phyloP scores from a whole-genome alignment of 306 rosid genomes.

The Lathyrus aphaca region DNA sequence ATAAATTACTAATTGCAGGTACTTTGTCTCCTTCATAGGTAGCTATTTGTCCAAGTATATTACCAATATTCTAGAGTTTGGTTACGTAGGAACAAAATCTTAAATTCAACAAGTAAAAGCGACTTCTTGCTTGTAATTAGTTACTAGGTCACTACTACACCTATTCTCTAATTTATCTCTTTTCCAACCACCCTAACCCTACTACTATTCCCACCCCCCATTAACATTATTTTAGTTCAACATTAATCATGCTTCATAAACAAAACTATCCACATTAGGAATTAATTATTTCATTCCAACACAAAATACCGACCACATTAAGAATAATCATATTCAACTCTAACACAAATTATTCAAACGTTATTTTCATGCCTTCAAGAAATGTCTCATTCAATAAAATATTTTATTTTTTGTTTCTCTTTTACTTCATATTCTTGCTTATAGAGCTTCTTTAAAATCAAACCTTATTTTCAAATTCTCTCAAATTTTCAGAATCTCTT shows the following conservation, averaged over 20 bases:
- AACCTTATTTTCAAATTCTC: slow-evolving; percentile 44
- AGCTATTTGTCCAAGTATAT: slow-evolving; percentile 52
- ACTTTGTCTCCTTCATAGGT: slow-evolving; percentile 59
- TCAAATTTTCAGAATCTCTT: slow-evolving; percentile 46
- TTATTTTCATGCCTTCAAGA: slow-evolving; percentile 44
- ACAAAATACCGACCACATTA: slow-evolving; percentile 37
- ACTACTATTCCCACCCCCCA: not conserved
- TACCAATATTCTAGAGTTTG: slow-evolving; percentile 46
- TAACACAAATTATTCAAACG: slow-evolving; percentile 22
- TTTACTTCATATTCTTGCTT: slow-evolving; percentile 42
- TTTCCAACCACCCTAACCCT: slow-evolving; percentile 51
- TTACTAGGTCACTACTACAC: slow-evolving; percentile 63
- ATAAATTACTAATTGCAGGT: slow-evolving; percentile 46
- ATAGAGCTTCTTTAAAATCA: slow-evolving; percentile 58
- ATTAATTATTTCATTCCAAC: not conserved
- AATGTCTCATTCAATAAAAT: slow-evolving; percentile 37
- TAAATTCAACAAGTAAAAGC: slow-evolving; percentile 72
- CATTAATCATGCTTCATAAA: slow-evolving; percentile 33
- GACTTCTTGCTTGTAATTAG: slow-evolving; percentile 83
- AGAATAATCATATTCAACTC: slow-evolving; percentile 30
- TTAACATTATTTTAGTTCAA: slow-evolving; percentile 17
- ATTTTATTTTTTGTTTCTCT: slow-evolving; percentile 22
- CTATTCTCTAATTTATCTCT: slow-evolving; percentile 45
- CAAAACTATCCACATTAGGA: slow-evolving; percentile 11
- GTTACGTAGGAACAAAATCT: slow-evolving; percentile 69